Evolutionary conservation across 2,329 filamentous ascomycete genomes (phyloP).

Genomic region (Phaeosphaeria sp.): DNA sequence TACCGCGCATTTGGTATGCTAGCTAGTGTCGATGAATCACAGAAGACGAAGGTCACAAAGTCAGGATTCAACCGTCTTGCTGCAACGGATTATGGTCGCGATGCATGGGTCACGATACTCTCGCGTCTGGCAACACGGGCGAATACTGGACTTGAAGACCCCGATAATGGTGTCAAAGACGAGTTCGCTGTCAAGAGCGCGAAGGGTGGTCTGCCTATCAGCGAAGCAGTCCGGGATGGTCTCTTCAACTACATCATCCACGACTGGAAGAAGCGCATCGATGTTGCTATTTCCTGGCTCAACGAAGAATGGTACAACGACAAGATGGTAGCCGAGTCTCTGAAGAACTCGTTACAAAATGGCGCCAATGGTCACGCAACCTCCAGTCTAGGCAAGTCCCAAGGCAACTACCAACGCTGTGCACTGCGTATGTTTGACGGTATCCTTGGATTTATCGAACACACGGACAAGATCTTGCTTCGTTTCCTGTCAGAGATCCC

Average conservation of each 20-base stretch:
- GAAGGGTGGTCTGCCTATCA: constrained; percentile 57
- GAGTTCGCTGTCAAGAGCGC: constrained; percentile 55
- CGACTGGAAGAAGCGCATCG: constrained; percentile 88
- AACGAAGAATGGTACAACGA: constrained; percentile 99
- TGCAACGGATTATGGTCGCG: constrained; percentile 81
- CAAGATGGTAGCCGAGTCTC: constrained; percentile 59
- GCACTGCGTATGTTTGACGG: constrained; percentile 83
- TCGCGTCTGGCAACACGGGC: constrained; percentile 84
- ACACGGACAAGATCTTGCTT: constrained; percentile 87
- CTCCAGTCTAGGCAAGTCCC: constrained; percentile 21
- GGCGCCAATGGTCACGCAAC: constrained; percentile 54
- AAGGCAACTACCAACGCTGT: constrained; percentile 77
- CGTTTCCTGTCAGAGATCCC: constrained; percentile 93
- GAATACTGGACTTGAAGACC: constrained; percentile 71
- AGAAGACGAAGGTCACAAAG: constrained; percentile 60
- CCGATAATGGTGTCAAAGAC: constrained; percentile 68
- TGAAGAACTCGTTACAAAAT: constrained; percentile 27
- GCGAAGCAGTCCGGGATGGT: constrained; percentile 76
- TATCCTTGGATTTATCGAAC: constrained; percentile 88
- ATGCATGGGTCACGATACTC: constrained; percentile 90
- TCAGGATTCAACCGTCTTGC: constrained; percentile 83
- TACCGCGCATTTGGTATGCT: constrained; percentile 81
- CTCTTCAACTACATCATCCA: constrained; percentile 88
- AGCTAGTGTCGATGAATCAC: constrained; percentile 71
- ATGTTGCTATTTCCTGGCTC: constrained; percentile 90